These are phyloP conservation scores for Cornus florida DNA, from an alignment of 148 eudicot species.

Conservation along the genomic window DNA sequence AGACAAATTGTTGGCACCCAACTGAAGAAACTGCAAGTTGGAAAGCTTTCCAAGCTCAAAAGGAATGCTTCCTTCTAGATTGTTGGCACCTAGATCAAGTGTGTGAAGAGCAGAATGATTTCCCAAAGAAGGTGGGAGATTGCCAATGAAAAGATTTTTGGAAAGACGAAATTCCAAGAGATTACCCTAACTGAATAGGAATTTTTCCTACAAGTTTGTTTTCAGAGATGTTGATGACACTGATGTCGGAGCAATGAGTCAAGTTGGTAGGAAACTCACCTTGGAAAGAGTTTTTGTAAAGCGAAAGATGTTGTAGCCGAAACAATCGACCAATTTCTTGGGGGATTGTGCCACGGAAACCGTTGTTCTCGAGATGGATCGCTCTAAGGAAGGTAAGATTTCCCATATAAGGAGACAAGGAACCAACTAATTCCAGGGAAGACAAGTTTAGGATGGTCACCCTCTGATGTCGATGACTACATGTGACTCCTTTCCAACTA, in stretches of 20 bases:
- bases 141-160: neutral
- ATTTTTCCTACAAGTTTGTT: conserved; percentile 1
- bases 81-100: neutral
- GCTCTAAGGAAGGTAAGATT: neutral
- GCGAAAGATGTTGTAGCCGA: neutral
- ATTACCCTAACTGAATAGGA: neutral
- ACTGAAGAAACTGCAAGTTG: neutral
- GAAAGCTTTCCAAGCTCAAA: neutral
- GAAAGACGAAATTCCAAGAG: neutral
- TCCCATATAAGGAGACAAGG: neutral
- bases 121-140: conserved; percentile 1
- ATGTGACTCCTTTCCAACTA: neutral
- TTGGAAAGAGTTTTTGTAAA: neutral
- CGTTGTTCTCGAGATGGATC: neutral
- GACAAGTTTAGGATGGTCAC: neutral
- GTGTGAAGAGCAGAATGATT: neutral
- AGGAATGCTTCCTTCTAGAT: conserved; percentile 3
- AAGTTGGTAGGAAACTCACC: neutral
- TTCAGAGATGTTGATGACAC: neutral
- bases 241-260: neutral
- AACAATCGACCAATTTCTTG: neutral
- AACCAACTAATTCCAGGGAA: neutral
- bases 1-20: neutral
- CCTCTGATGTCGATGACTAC: neutral
- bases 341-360: neutral